These are phyloP conservation scores for Beta vulgaris DNA, from an alignment of 148 eudicot species.

Conservation along the genomic window DNA sequence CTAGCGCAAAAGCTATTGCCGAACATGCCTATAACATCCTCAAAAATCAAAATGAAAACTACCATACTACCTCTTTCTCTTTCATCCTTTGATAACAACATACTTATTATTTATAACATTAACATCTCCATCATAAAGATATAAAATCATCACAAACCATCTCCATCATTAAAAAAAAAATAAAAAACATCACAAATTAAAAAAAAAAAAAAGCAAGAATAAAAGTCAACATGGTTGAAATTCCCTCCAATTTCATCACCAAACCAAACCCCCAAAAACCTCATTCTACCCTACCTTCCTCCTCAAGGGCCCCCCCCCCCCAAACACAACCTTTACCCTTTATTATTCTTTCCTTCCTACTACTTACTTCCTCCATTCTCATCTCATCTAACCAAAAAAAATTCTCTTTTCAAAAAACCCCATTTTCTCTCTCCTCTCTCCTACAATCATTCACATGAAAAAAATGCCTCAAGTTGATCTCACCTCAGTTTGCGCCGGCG, in stretches of 20 bases:
- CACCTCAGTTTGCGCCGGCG: constrained; percentile 38
- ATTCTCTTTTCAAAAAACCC: constrained; percentile 1
- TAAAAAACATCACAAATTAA: neutral
- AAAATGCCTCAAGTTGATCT: constrained; percentile 64
- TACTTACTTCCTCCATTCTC: too few relatives aligned
- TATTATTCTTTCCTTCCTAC: too few relatives aligned
- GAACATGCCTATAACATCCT: too few relatives aligned
- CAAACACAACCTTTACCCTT: too few relatives aligned
- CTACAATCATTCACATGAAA: too few relatives aligned
- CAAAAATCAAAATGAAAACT: too few relatives aligned
- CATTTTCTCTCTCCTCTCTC: constrained; percentile 1
- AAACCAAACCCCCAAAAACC: neutral
- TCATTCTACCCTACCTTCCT: neutral
- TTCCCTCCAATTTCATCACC: constrained; percentile 21
- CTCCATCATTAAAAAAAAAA: neutral
- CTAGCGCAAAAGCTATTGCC: too few relatives aligned
- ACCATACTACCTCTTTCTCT: too few relatives aligned
- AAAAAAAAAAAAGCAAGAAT: neutral
- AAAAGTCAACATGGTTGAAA: constrained; percentile 27
- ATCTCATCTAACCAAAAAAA: too few relatives aligned
- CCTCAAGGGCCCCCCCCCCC: neutral
- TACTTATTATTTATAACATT: too few relatives aligned
- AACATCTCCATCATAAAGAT: too few relatives aligned
- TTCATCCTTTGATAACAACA: too few relatives aligned
- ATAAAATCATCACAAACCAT: neutral